These are phyloP conservation scores for Rhizopogon salebrosus DNA, from an alignment of 768 basidiomycete species.

Conservation along the genomic window DNA sequence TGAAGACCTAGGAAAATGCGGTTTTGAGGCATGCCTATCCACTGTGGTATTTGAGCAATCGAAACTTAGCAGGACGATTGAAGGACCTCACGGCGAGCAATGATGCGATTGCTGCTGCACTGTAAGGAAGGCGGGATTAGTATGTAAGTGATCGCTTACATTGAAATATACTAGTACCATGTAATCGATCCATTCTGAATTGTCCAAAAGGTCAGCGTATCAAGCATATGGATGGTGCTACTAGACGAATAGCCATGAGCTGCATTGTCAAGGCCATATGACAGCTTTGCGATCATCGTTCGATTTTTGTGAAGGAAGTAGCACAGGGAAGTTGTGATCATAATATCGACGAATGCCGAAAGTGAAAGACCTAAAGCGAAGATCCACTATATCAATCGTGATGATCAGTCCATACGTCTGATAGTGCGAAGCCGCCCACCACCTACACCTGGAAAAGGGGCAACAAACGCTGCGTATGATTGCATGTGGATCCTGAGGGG, in stretches of 20 bases:
- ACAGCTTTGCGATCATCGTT: slow-evolving; percentile 28
- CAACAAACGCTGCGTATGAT: slow-evolving; percentile 5
- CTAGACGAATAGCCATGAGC: background rate
- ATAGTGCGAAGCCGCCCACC: background rate
- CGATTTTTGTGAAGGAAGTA: slow-evolving; percentile 36
- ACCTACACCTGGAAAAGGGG: slow-evolving; percentile 11
- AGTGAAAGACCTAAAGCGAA: slow-evolving; percentile 43
- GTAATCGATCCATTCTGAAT: slow-evolving; percentile 18
- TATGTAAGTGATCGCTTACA: background rate
- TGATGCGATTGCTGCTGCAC: slow-evolving; percentile 11
- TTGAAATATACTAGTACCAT: slow-evolving; percentile 12
- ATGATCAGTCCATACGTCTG: slow-evolving; percentile 3
- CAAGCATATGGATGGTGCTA: slow-evolving; percentile 18
- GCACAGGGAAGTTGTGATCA: slow-evolving; percentile 39
- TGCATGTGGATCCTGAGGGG: slow-evolving; percentile 10
- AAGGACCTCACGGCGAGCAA: slow-evolving; percentile 13
- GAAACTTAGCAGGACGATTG: background rate
- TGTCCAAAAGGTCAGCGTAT: slow-evolving; percentile 16
- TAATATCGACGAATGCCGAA: slow-evolving; percentile 40
- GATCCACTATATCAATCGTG: slow-evolving; percentile 28
- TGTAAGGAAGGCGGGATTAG: background rate
- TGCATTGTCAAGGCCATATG: slow-evolving; percentile 8
- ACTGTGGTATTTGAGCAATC: slow-evolving; percentile 7
- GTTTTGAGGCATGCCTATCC: slow-evolving; percentile 15
- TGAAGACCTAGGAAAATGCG: slow-evolving; percentile 19